Conservation (phyloP, 805 yeast species). For the Metschnikowia aberdeeniae region DNA sequence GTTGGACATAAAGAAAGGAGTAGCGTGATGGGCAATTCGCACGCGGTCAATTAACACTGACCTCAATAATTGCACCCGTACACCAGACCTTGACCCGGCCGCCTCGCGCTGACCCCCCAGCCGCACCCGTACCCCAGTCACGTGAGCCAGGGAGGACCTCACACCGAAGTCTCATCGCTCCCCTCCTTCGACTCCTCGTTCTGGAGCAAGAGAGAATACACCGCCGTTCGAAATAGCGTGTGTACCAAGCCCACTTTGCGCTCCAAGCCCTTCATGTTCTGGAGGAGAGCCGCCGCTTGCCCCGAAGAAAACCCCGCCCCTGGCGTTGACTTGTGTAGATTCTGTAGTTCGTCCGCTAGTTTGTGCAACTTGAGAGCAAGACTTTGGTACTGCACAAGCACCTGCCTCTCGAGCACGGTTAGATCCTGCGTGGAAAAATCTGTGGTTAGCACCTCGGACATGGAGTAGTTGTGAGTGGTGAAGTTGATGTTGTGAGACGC, state of each 20-base stretch:
- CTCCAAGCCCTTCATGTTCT: constrained; percentile 57
- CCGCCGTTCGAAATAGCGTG: constrained; percentile 66
- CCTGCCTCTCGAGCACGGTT: constrained; percentile 29
- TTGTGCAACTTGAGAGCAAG: constrained; percentile 31
- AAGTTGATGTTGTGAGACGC: constrained; percentile 1
- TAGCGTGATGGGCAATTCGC: background rate
- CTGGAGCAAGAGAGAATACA: constrained; percentile 58
- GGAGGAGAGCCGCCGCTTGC: constrained; percentile 32
- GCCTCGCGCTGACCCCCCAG: no score
- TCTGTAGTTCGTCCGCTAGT: constrained; percentile 30
- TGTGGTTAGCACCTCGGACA: constrained; percentile 6
- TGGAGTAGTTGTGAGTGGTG: background rate
- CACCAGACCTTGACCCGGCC: background rate
- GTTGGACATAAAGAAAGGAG: constrained; percentile 28
- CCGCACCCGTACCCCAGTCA: no score
- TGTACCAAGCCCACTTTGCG: constrained; percentile 60
- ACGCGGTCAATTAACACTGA: background rate
- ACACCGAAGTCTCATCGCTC: background rate
- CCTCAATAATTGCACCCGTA: background rate
- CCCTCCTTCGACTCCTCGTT: constrained; percentile 10
- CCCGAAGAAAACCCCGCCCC: constrained; percentile 5
- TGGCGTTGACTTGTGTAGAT: constrained; percentile 16
- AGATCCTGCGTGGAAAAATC: constrained; percentile 16
- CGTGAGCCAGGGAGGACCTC: no score
- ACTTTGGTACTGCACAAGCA: constrained; percentile 35